phyloP scores from a whole-genome alignment of 108 stramenopile genomes.

The Nitzschia putrida region DNA sequence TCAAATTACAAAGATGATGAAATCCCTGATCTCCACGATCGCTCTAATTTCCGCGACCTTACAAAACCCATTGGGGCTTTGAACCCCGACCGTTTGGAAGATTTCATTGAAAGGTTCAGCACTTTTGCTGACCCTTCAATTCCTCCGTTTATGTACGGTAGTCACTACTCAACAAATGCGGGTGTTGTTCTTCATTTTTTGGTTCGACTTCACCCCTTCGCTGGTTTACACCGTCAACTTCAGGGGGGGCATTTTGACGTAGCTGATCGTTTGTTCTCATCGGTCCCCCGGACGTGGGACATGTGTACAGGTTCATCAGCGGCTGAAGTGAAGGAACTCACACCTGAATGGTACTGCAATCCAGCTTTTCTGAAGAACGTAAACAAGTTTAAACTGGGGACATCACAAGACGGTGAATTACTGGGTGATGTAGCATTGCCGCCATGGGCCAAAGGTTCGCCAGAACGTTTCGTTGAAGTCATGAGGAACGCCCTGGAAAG shows the following conservation, averaged over 20 bases:
- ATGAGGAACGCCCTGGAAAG: slow-evolving; percentile 85
- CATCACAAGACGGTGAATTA: slow-evolving; percentile 89
- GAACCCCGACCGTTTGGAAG: slow-evolving; percentile 86
- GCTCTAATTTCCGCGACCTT: slow-evolving; percentile 86
- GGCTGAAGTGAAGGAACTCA: slow-evolving; percentile 95
- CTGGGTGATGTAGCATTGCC: slow-evolving; percentile 95
- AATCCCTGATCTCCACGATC: slow-evolving; percentile 88
- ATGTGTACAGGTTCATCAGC: slow-evolving; percentile 88
- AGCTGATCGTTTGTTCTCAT: slow-evolving; percentile 95
- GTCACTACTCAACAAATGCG: slow-evolving; percentile 95
- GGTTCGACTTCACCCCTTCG: slow-evolving; percentile 94
- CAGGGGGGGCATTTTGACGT: slow-evolving; percentile 98
- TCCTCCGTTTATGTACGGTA: slow-evolving; percentile 98
- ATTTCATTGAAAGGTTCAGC: slow-evolving; percentile 90
- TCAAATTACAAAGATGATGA: slow-evolving; percentile 87
- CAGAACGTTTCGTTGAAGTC: slow-evolving; percentile 89
- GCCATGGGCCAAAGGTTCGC: slow-evolving; percentile 95
- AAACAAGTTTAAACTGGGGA: slow-evolving; percentile 92
- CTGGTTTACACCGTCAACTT: slow-evolving; percentile 86
- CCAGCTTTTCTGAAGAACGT: slow-evolving; percentile 89
- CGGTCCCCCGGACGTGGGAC: slow-evolving; percentile 90
- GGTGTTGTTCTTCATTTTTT: slow-evolving; percentile 96
- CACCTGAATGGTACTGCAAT: slow-evolving; percentile 94
- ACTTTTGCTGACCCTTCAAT: slow-evolving; percentile 92
- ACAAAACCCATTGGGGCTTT: slow-evolving; percentile 88